A percentile compares a stretch with the other conserved stretches of the same genome.
Conservation (phyloP, 257 asterid genomes). For the Prunella vulgaris region DNA sequence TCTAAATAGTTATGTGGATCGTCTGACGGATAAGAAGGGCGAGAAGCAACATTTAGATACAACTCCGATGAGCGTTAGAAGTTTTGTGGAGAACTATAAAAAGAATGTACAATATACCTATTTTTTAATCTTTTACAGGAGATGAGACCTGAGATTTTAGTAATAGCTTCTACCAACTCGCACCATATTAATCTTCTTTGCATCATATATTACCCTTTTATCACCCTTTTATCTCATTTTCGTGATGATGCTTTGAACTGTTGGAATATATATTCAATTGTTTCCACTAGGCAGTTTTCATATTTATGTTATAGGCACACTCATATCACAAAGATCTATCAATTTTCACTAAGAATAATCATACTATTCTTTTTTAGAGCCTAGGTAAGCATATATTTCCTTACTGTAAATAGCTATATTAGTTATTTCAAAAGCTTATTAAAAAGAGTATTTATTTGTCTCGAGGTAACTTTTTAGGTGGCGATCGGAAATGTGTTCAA, state of each 20-base stretch:
- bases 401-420: neutral
- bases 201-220: neutral
- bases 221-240: neutral
- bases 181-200: neutral
- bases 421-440: slow-evolving; percentile 12
- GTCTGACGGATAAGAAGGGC: neutral
- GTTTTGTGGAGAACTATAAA: neutral
- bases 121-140: neutral
- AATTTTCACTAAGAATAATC: slow-evolving; percentile 67
- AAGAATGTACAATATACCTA: neutral
- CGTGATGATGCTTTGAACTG: neutral
- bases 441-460: too few species aligned
- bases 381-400: slow-evolving; percentile 55
- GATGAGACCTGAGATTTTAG: neutral
- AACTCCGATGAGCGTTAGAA: neutral
- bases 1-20: neutral
- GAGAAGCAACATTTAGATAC: neutral
- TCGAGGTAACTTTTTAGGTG: too few species aligned
- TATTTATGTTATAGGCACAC: slow-evolving; percentile 77
- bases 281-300: slow-evolving; percentile 16
- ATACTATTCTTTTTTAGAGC: slow-evolving; percentile 82
- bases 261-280: neutral
- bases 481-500: too few species aligned
- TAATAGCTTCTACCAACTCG: neutral
- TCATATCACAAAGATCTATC: slow-evolving; percentile 88